Evolutionary conservation across 2,329 filamentous ascomycete genomes (phyloP).

Genomic region (Dactylella cylindrospora): DNA sequence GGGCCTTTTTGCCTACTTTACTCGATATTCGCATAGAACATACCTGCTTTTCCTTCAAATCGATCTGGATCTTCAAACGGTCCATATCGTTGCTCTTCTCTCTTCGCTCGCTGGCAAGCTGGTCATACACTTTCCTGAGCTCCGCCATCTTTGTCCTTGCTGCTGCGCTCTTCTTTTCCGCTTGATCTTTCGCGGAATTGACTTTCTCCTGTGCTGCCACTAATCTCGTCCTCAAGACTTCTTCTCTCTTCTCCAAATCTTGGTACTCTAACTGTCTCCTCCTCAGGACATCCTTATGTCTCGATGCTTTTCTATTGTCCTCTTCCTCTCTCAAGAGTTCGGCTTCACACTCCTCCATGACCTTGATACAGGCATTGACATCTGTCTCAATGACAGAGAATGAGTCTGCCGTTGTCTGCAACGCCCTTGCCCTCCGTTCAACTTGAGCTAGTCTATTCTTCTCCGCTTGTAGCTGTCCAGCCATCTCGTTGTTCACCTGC

Average conservation of each 20-base stretch:
- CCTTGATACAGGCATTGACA: conserved; percentile 81
- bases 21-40: conserved; percentile 48
- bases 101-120: conserved; percentile 77
- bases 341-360: conserved; percentile 81
- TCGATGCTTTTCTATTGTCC: conserved; percentile 74
- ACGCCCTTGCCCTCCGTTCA: conserved; percentile 80
- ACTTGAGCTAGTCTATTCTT: conserved; percentile 83
- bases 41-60: conserved; percentile 98
- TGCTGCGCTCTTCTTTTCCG: conserved; percentile 74
- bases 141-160: conserved; percentile 90
- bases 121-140: conserved; percentile 74
- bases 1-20: too few species aligned
- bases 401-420: conserved; percentile 89
- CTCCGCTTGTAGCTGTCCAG: conserved; percentile 73
- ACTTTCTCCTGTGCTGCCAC: conserved; percentile 84
- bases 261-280: conserved; percentile 86
- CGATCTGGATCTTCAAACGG: conserved; percentile 84
- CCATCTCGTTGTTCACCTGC: conserved; percentile 76
- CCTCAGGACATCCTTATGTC: conserved; percentile 81
- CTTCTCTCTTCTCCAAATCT: conserved; percentile 86
- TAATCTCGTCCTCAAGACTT: conserved; percentile 76
- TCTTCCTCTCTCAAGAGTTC: conserved; percentile 91
- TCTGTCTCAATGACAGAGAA: conserved; percentile 82
- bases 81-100: conserved; percentile 93
- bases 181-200: conserved; percentile 76